Evolutionary conservation across 495 filamentous ascomycete genomes (phyloP).

Genomic region (Podospora anserina): DNA sequence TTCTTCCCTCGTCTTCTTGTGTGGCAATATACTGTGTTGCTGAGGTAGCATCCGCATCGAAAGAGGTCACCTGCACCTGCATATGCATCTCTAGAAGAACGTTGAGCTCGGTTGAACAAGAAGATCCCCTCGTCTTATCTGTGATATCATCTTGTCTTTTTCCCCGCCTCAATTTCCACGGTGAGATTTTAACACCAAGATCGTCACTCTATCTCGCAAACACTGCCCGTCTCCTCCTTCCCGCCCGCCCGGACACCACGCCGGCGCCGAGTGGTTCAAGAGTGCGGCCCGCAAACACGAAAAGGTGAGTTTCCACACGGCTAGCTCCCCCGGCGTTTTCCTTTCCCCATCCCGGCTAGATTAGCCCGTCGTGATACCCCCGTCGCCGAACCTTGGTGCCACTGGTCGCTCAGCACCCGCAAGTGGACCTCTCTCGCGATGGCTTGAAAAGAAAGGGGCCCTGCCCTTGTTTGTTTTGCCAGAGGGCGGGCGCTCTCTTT

Average conservation of each 20-base stretch:
- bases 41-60: background rate
- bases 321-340: background rate
- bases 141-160: background rate
- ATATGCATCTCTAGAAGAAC: background rate
- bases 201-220: background rate
- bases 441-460: background rate
- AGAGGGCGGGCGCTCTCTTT: background rate
- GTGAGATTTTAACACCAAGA: background rate
- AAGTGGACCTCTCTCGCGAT: background rate
- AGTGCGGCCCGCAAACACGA: background rate
- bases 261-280: background rate
- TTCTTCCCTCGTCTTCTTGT: no score
- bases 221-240: background rate
- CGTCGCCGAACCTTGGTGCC: background rate
- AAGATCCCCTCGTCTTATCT: background rate
- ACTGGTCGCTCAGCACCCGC: background rate
- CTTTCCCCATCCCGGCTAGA: background rate
- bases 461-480: background rate
- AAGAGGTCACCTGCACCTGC: background rate
- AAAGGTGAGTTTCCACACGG: background rate
- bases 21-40: no score
- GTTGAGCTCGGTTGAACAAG: background rate
- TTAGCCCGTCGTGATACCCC: background rate
- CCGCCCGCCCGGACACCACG: background rate
- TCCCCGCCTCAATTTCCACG: background rate